Evolutionary conservation across 2,329 filamentous ascomycete species (phyloP), one percentile per base, ranked within the genome.

Genomic region (Sporothrix dimorphospora): DNA sequence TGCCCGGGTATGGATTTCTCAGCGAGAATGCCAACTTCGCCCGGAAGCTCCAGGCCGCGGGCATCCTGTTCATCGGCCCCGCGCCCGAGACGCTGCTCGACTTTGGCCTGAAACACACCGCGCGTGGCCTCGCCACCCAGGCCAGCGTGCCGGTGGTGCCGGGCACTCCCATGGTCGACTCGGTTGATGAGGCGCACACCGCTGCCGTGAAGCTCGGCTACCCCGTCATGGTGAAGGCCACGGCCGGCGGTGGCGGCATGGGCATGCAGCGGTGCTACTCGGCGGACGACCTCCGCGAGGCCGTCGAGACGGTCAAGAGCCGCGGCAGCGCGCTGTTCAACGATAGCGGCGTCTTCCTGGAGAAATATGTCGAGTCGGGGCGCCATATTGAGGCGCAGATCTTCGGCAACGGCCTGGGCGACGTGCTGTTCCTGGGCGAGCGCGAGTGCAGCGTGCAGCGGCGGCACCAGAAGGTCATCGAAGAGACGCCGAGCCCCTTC

Each of bases 301-400:
- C 21, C 0, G 59, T 71, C 4, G 51, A 34, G 24, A 59, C 42
- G 5, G 69, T 90, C 1, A 83, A 86, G 72, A 87, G 85, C 1
- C 82, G 88, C 51, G 88, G 86, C 0, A 80, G 84, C 68, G 84
- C 86, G 0, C 81, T 91, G 0, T 92, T 91, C 79, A 87, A 88
- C 73, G 87, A 91, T 74, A 79, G 84, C 0, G 89, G 87, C 0
- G 83, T 91, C 5, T 89, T 91, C 74, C 83, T 92, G 45, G 90
- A 92, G 76, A 84, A 84, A 30, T 92, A 88, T 76, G 89, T 88
- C 67, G 86, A 87, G 0, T 82, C 83, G 0, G 87, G 86, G n/a
- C 85, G 87, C 66, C 90, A 92, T 75, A 87, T 92, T 49, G 90
- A 92, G 77, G 87, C 92, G 0, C 90, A 92, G 75, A 83, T 92